Conservation (phyloP, 352 stramenopile species). For the Labyrinthula sp. region DNA sequence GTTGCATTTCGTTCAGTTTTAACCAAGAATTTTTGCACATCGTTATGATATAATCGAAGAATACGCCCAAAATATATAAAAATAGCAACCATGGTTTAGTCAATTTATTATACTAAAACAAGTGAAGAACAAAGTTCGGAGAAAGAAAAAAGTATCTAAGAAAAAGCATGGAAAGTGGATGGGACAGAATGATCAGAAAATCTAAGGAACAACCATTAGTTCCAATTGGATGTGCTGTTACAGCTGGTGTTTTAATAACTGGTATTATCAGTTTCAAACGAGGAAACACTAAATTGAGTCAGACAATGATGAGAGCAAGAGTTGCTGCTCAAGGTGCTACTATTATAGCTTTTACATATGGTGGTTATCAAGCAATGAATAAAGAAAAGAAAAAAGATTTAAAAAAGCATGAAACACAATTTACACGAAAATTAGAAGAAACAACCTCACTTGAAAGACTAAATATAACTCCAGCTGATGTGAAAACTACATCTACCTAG, state of each 20-base stretch:
- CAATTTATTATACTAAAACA: no score
- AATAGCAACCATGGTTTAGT: no score
- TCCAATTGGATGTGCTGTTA: conserved; percentile 29
- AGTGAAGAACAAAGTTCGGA: no score
- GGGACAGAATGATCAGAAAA: conserved; percentile 23
- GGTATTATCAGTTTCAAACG: conserved; percentile 29
- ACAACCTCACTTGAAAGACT: no score
- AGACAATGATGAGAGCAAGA: conserved; percentile 32
- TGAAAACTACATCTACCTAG: no score
- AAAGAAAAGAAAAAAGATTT: conserved; percentile 6
- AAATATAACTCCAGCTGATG: no score
- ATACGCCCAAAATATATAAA: no score
- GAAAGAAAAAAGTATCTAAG: background rate
- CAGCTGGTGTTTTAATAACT: conserved; percentile 14
- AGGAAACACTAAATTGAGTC: conserved; percentile 27
- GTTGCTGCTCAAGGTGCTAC: conserved; percentile 31
- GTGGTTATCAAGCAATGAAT: conserved; percentile 7
- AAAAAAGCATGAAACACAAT: no score
- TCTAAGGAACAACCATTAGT: conserved; percentile 30
- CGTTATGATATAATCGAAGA: no score
- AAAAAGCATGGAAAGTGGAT: background rate
- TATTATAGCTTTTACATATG: conserved; percentile 20
- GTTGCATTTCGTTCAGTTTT: no score
- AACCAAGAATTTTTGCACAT: no score
- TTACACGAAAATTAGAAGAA: no score